These are phyloP conservation scores for Mariannaea sp. DNA, from an alignment of 2,329 filamentous ascomycete genomes.

Conservation along the genomic window DNA sequence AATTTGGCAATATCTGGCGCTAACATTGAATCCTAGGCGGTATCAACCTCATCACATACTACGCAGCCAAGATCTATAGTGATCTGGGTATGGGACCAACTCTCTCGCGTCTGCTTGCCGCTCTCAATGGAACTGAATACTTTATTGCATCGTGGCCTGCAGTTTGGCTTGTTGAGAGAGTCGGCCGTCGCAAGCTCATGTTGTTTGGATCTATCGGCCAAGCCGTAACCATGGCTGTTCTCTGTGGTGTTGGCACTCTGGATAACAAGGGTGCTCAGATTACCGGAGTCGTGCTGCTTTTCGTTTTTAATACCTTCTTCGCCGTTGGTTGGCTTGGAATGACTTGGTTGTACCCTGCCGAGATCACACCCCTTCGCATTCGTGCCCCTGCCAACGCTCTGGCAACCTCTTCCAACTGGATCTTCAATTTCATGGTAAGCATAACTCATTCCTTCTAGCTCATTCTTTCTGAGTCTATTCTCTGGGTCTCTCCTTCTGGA, in stretches of 20 bases:
- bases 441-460: too few relatives aligned
- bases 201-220: constrained; percentile 69
- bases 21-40: constrained; percentile 53
- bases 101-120: constrained; percentile 61
- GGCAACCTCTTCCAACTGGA: constrained; percentile 61
- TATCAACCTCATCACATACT: constrained; percentile 67
- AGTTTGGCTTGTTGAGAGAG: constrained; percentile 66
- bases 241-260: constrained; percentile 59
- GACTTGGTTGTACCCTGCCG: constrained; percentile 68
- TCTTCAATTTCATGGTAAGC: constrained; percentile 63
- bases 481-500: too few relatives aligned
- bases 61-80: constrained; percentile 63
- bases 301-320: constrained; percentile 64
- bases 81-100: constrained; percentile 58
- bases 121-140: constrained; percentile 52
- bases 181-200: constrained; percentile 73
- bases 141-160: constrained; percentile 67
- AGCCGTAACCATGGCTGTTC: constrained; percentile 67
- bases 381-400: constrained; percentile 65
- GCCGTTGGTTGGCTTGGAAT: constrained; percentile 63
- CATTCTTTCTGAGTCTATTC: too few relatives aligned
- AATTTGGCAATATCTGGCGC: constrained; percentile 1
- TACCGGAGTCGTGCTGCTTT: constrained; percentile 69
- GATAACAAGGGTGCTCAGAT: constrained; percentile 57
- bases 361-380: constrained; percentile 70